These are phyloP conservation scores for Podospora bellae-mahoneyi DNA, from an alignment of 495 filamentous ascomycete genomes.

Conservation along the genomic window DNA sequence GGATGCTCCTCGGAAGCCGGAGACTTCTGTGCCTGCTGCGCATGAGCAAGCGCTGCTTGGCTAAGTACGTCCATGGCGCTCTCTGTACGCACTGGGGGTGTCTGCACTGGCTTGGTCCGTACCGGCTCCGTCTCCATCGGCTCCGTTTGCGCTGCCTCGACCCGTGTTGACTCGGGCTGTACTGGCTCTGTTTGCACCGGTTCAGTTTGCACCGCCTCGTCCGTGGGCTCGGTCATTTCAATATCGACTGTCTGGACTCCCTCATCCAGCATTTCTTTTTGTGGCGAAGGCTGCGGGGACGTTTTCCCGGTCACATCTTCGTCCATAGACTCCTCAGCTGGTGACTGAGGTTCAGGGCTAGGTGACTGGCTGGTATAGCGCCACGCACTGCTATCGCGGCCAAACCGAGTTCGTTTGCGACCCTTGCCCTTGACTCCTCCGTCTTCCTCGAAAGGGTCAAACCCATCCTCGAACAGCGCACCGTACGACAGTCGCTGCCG, in stretches of 20 bases:
- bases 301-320: constrained; percentile 23
- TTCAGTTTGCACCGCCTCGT: not conserved
- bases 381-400: constrained; percentile 64
- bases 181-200: too few species aligned
- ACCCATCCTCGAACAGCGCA: constrained; percentile 53
- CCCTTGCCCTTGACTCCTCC: constrained; percentile 63
- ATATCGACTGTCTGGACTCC: constrained; percentile 47
- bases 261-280: constrained; percentile 42
- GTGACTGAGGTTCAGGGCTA: constrained; percentile 53
- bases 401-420: constrained; percentile 71
- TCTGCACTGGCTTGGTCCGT: not conserved
- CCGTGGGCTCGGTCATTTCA: constrained; percentile 23
- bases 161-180: not conserved
- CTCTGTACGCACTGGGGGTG: not conserved
- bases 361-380: constrained; percentile 63
- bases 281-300: constrained; percentile 21
- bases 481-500: constrained; percentile 59
- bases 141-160: not conserved
- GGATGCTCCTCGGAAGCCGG: not conserved
- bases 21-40: not conserved
- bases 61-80: not conserved
- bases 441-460: constrained; percentile 69
- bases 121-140: not conserved
- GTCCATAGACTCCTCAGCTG: constrained; percentile 34
- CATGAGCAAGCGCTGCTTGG: not conserved